Base-by-base conservation (phyloP, 2,329 filamentous ascomycete species). In the Didymella glomerata region DNA sequence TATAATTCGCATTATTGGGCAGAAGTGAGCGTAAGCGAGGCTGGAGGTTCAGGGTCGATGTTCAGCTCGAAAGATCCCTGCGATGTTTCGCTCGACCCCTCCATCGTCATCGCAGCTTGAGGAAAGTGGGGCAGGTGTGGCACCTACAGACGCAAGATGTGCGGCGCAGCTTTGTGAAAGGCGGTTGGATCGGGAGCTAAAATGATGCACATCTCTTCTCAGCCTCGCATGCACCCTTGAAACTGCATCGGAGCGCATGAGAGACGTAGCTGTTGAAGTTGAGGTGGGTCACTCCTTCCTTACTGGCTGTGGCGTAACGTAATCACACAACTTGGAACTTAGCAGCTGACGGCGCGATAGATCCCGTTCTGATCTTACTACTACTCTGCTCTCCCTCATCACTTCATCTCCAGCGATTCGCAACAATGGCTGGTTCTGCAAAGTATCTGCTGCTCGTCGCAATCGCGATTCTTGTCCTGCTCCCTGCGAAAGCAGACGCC, bases 401-500 rank as follows among this genome's bases (percentile, higher is more conserved):
- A 56, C 48, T 47, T 28, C 18, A 28, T 20, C 32, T 32, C n/a
- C 36, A 41, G 36, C 30, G 16, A 56, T 46, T 27, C n/a, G 52
- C 51, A 55, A 71, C 27, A 58, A 78, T 78, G 76, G 69, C 67
- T 51, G 54, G 70, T 53, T 73, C 72, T 18, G 66, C 68, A 22
- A 75, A 73, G 54, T 72, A 76, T 56, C 38, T 75, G 48, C 64
- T 78, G 63, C 69, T 78, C 20, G 65, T 77, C 62, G 73, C 69
- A 16, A 67, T 78, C 36, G 71, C 72, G 52, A 61, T 77, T 46
- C 72, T 78, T 20, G 73, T 78, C 41, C 64, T 78, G 13, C 63
- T 77, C 18, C 76, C 76, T 10, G 62, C 68, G 20, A 74, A 72
- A 47, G 74, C 74, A 52, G 67, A 73, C 28, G 77, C 77, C 48